Evolutionary conservation across 352 stramenopile species (phyloP).

Genomic region (Phytophthora uliginosa): DNA sequence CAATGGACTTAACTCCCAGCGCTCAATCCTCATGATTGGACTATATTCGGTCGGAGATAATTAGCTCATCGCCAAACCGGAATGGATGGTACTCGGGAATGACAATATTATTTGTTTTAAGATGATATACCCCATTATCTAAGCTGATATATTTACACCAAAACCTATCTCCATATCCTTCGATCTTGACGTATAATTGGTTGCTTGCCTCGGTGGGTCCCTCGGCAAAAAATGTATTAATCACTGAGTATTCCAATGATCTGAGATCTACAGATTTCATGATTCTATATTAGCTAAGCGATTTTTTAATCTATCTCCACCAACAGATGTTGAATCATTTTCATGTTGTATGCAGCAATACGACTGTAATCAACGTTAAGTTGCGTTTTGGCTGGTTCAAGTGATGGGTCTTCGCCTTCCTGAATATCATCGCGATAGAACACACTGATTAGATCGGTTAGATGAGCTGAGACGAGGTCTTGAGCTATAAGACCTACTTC

Average conservation of each 20-base stretch:
- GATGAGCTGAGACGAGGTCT: conserved; percentile 8
- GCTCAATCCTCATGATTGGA: neutral
- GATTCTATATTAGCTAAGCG: neutral
- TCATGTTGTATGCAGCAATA: conserved; percentile 17
- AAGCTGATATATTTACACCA: no score
- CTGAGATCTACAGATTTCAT: no score
- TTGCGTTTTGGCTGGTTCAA: conserved; percentile 10
- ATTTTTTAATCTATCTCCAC: neutral
- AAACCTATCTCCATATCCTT: no score
- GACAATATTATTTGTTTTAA: no score
- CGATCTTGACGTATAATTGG: no score
- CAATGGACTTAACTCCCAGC: neutral
- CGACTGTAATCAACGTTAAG: conserved; percentile 18
- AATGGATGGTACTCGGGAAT: no score
- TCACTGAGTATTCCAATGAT: no score
- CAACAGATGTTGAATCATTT: conserved; percentile 19
- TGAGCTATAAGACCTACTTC: conserved; percentile 21
- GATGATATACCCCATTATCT: no score
- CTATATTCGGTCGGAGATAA: no score
- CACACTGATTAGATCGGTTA: conserved; percentile 8
- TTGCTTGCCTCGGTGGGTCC: no score
- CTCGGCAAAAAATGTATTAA: no score
- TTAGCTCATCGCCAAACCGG: no score
- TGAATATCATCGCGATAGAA: conserved; percentile 24
- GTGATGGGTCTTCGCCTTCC: neutral